phyloP scores from a whole-genome alignment of 305 asterid species.

The Solanum hybrid region DNA sequence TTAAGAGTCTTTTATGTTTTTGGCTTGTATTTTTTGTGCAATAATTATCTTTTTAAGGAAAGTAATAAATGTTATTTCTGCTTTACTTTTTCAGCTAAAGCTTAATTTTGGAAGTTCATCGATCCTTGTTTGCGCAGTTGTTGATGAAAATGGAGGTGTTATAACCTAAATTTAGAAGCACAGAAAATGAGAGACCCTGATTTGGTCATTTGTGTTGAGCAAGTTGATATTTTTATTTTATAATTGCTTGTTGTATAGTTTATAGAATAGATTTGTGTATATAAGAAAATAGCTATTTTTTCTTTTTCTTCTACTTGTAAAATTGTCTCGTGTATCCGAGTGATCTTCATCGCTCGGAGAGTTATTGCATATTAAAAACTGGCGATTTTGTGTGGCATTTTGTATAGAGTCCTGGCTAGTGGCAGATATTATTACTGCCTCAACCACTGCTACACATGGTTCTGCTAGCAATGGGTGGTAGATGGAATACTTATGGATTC shows the following conservation, averaged over 20 bases:
- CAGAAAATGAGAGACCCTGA: slow-evolving; percentile 61
- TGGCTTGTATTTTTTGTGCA: slow-evolving; percentile 17
- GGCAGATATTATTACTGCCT: slow-evolving; percentile 56
- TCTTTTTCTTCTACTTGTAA: slow-evolving; percentile 18
- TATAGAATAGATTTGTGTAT: slow-evolving; percentile 19
- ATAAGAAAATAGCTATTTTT: slow-evolving; percentile 18
- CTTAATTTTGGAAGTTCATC: slow-evolving; percentile 26
- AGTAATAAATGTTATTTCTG: slow-evolving; percentile 8
- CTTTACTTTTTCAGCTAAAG: slow-evolving; percentile 24
- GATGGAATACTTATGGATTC: slow-evolving; percentile 41
- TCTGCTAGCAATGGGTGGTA: slow-evolving; percentile 55
- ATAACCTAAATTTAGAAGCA: slow-evolving; percentile 24
- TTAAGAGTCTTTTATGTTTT: slow-evolving; percentile 7
- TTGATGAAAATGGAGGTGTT: slow-evolving; percentile 27
- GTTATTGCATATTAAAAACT: slow-evolving; percentile 42
- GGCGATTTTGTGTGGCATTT: slow-evolving; percentile 46
- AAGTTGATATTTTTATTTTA: slow-evolving; percentile 23
- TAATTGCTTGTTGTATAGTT: slow-evolving; percentile 22
- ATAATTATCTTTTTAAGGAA: slow-evolving; percentile 11
- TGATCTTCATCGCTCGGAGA: slow-evolving; percentile 63
- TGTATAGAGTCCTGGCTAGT: slow-evolving; percentile 46
- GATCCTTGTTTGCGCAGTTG: slow-evolving; percentile 22
- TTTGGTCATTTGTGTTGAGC: slow-evolving; percentile 23
- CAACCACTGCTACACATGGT: slow-evolving; percentile 37
- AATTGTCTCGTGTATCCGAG: slow-evolving; percentile 34